Percentiles rank a stretch among this genome's conserved stretches.
Evolutionary conservation across 2,329 filamentous ascomycete genomes (phyloP).

Genomic region (Zasmidium citrigriseum): DNA sequence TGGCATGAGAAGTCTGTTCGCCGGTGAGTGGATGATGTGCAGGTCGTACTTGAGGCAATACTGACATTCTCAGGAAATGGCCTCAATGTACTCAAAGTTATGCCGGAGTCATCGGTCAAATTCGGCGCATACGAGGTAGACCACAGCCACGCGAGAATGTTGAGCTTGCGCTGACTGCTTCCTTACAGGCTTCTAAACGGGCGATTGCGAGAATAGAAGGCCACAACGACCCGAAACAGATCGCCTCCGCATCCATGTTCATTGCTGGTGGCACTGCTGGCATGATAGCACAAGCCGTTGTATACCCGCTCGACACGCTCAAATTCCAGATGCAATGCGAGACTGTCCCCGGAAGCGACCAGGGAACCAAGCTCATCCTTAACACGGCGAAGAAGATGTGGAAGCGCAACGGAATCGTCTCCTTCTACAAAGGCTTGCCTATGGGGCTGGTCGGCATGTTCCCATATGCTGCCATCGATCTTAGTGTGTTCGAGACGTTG

Average conservation of each 20-base stretch:
- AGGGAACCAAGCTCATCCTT: constrained; percentile 78
- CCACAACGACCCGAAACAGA: constrained; percentile 75
- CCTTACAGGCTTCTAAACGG: constrained; percentile 73
- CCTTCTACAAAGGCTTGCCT: constrained; percentile 88
- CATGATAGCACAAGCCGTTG: constrained; percentile 90
- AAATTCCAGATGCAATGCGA: constrained; percentile 92
- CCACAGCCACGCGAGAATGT: not conserved
- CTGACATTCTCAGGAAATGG: constrained; percentile 70
- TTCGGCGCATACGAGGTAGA: constrained; percentile 89
- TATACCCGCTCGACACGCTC: constrained; percentile 89
- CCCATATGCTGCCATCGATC: constrained; percentile 94
- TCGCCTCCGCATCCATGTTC: constrained; percentile 85
- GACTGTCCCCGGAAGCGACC: constrained; percentile 80
- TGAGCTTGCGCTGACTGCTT: constrained; percentile 7
- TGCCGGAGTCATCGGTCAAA: constrained; percentile 98
- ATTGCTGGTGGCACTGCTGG: constrained; percentile 86
- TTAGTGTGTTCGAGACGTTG: constrained; percentile 91
- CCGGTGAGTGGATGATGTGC: constrained; percentile 66
- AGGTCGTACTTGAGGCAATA: not conserved
- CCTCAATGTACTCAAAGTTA: constrained; percentile 94
- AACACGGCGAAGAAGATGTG: constrained; percentile 88
- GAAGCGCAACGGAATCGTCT: constrained; percentile 68
- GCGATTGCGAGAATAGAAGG: constrained; percentile 84
- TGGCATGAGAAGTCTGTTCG: constrained; percentile 86
- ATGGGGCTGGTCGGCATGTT: constrained; percentile 97